Conservation (phyloP, 225 moss, liverwort and hornwort genomes). For the Bryum argenteum region DNA sequence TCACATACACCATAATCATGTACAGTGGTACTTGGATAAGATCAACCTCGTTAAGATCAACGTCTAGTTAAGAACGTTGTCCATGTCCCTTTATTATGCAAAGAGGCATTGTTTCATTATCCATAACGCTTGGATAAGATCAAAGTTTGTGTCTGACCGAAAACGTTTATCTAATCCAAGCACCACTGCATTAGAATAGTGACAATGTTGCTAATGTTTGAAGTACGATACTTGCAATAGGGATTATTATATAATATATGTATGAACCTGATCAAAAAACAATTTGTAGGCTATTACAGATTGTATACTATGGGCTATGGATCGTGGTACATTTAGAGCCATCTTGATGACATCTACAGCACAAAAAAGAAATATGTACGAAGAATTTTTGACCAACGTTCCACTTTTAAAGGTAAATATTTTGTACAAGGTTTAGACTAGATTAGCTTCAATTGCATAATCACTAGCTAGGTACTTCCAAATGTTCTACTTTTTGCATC, state of each 20-base stretch:
- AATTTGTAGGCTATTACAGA: slow-evolving; percentile 61
- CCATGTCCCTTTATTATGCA: no score
- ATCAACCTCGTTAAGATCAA: no score
- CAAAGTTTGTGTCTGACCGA: no score
- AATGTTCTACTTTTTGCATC: no score
- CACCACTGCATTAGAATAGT: no score
- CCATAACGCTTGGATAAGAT: no score
- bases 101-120: no score
- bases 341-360: slow-evolving; percentile 78
- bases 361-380: slow-evolving; percentile 68
- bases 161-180: no score
- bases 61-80: no score
- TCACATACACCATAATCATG: background rate
- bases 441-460: no score
- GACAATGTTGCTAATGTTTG: no score
- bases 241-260: background rate
- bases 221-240: background rate
- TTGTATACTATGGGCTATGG: slow-evolving; percentile 85
- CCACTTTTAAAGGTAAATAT: slow-evolving; percentile 57
- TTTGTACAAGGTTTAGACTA: background rate
- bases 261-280: background rate
- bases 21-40: no score
- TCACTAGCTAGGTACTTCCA: background rate
- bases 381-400: slow-evolving; percentile 72
- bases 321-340: slow-evolving; percentile 66